A percentile compares a stretch with the other conserved stretches of the same genome.
These are phyloP conservation scores for Rhodotorula mucilaginosa DNA, from an alignment of 1,284 basidiomycete species.

Conservation along the genomic window DNA sequence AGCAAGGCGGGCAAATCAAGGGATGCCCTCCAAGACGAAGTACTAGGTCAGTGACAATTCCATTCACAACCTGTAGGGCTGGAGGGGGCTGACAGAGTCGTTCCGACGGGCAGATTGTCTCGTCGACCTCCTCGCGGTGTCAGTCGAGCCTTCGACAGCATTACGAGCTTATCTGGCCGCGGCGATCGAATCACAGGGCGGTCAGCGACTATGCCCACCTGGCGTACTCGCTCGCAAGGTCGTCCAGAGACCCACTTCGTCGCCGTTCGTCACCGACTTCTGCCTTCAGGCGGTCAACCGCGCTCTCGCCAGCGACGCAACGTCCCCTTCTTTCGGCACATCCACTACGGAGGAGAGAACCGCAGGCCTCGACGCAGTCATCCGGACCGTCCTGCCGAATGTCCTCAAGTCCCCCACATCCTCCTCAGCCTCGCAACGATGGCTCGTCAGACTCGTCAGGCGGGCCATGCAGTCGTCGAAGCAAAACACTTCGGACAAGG, in stretches of 20 bases:
- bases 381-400: too few relatives aligned
- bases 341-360: too few relatives aligned
- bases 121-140: neutral
- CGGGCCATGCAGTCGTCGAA: neutral
- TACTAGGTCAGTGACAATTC: neutral
- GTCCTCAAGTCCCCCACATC: neutral
- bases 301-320: too few relatives aligned
- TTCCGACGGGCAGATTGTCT: slow-evolving; percentile 1
- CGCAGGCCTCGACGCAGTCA: too few relatives aligned
- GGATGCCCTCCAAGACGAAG: neutral
- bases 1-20: neutral
- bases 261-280: too few relatives aligned
- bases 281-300: too few relatives aligned
- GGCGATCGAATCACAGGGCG: neutral
- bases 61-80: rapidly evolving
- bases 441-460: slow-evolving; percentile 8
- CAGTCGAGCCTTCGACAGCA: too few relatives aligned
- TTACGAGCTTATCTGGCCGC: neutral
- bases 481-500: neutral
- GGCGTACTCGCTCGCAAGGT: neutral
- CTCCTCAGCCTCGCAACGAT: too few relatives aligned
- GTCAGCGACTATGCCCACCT: neutral
- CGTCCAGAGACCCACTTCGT: too few relatives aligned
- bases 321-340: too few relatives aligned
- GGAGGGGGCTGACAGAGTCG: neutral